phyloP scores from a whole-genome alignment of 371 early-diverging fungal genomes.

The Mucor mucedo region DNA sequence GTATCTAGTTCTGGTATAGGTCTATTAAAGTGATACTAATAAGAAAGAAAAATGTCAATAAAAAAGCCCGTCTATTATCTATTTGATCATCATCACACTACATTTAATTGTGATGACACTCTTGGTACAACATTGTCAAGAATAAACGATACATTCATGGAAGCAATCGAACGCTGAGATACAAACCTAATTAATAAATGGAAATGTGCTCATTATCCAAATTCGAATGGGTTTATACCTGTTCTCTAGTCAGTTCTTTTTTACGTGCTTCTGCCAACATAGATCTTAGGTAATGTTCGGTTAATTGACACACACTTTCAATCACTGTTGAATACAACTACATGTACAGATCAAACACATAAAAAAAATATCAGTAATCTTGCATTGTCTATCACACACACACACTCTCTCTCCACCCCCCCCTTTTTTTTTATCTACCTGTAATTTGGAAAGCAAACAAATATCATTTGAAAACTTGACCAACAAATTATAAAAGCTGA shows the following conservation, averaged over 20 bases:
- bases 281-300: conserved; percentile 47
- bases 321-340: conserved; percentile 51
- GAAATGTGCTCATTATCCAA: background rate
- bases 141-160: conserved; percentile 66
- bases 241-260: conserved; percentile 38
- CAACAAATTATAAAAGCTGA: conserved; percentile 71
- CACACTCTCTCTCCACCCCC: no score
- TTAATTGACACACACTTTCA: conserved; percentile 45
- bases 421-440: conserved; percentile 39
- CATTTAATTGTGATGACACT: conserved; percentile 63
- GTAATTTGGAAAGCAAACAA: conserved; percentile 67
- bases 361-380: no score
- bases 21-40: conserved; percentile 63
- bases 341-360: background rate
- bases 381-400: no score
- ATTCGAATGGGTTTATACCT: conserved; percentile 29
- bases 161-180: conserved; percentile 54
- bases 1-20: conserved; percentile 69
- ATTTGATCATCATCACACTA: conserved; percentile 13
- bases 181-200: background rate
- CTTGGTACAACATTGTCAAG: conserved; percentile 65
- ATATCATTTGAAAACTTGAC: conserved; percentile 82
- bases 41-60: background rate
- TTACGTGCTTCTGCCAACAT: conserved; percentile 44
- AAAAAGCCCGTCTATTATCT: background rate